Percentiles rank a stretch among this genome's conserved stretches.
Evolutionary conservation across 2,329 filamentous ascomycete species (phyloP).

Genomic region (Graphilbum sp.): DNA sequence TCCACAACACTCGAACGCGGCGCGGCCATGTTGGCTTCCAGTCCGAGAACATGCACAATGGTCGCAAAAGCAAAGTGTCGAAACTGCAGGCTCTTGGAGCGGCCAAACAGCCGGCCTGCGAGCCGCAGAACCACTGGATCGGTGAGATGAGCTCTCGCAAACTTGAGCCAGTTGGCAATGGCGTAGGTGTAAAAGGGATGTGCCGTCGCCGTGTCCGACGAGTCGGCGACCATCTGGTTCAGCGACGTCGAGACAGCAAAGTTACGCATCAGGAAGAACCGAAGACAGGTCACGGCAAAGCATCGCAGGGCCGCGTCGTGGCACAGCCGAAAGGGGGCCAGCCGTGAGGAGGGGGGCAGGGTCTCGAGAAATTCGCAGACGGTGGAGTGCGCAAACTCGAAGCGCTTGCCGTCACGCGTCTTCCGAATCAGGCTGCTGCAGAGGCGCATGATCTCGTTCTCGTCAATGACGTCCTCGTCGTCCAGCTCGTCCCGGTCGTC

Average conservation of each 20-base stretch:
- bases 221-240: too few relatives aligned
- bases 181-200: background rate
- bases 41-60: background rate
- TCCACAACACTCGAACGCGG: background rate
- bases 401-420: background rate
- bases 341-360: background rate
- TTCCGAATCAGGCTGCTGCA: constrained; percentile 2
- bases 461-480: background rate
- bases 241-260: background rate
- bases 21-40: background rate
- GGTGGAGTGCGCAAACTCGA: constrained; percentile 1
- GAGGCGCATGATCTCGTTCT: background rate
- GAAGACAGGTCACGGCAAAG: background rate
- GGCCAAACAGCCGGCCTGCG: background rate
- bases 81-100: background rate
- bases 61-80: background rate
- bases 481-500: background rate
- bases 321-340: background rate
- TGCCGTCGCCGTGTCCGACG: background rate
- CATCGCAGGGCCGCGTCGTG: background rate
- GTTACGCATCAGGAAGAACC: background rate
- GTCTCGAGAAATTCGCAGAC: background rate
- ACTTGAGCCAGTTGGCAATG: too few relatives aligned
- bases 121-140: background rate
- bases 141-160: background rate